phyloP scores from a whole-genome alignment of 2,329 filamentous ascomycete genomes.

The Fusarium tupiense region DNA sequence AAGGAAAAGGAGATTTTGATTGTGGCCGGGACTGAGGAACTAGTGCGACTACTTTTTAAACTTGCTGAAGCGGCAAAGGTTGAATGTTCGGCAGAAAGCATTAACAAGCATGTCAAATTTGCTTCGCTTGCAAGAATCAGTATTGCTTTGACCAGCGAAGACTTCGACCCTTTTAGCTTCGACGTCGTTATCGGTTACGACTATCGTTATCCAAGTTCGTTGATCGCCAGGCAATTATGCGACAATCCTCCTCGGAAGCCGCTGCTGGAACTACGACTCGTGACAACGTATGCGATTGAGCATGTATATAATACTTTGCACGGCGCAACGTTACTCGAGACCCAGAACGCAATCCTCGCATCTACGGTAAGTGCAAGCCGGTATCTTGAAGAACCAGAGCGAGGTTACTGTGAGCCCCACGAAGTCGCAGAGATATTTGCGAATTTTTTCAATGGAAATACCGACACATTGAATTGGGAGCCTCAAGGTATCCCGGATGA shows the following conservation, averaged over 20 bases:
- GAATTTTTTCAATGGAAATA: conserved; percentile 53
- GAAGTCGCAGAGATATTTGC: conserved; percentile 59
- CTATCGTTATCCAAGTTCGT: conserved; percentile 55
- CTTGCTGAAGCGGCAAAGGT: conserved; percentile 55
- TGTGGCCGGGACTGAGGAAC: conserved; percentile 59
- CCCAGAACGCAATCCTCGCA: conserved; percentile 57
- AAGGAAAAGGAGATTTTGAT: conserved; percentile 62
- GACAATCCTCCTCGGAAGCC: conserved; percentile 38
- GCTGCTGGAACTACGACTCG: conserved; percentile 60
- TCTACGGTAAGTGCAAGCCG: conserved; percentile 50
- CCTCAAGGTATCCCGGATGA: conserved; percentile 58
- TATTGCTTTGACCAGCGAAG: conserved; percentile 54
- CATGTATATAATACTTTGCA: conserved; percentile 60
- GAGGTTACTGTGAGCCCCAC: conserved; percentile 54
- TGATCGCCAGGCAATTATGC: conserved; percentile 38
- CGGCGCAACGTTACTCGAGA: conserved; percentile 52
- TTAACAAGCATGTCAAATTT: conserved; percentile 45
- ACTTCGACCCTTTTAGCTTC: conserved; percentile 52
- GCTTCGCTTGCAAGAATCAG: conserved; percentile 53
- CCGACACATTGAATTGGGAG: conserved; percentile 56
- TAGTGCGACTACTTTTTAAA: conserved; percentile 62
- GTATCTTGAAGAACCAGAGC: conserved; percentile 54
- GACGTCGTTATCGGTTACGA: conserved; percentile 66
- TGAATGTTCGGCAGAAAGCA: conserved; percentile 48
- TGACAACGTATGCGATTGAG: conserved; percentile 63